phyloP scores from a whole-genome alignment of 2,329 filamentous ascomycete species.

The Cladobotryum mycophilum region DNA sequence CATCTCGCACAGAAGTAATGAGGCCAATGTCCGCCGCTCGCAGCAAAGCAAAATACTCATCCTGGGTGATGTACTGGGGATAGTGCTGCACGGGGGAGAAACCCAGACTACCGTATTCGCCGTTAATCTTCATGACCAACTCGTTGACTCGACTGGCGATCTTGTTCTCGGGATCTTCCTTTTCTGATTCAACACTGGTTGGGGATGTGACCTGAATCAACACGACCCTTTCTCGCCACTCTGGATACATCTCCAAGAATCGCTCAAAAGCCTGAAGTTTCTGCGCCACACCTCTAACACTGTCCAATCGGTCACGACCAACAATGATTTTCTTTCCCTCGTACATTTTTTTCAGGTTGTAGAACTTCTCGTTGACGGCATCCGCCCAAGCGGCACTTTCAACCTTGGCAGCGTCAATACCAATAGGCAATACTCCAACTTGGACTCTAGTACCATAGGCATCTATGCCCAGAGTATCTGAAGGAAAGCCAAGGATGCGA shows the following conservation, averaged over 20 bases:
- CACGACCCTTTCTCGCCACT: conserved; percentile 89
- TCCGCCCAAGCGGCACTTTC: conserved; percentile 68
- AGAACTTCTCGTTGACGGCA: conserved; percentile 63
- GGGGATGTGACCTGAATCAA: conserved; percentile 93
- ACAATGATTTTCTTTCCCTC: conserved; percentile 92
- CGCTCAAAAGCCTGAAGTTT: conserved; percentile 92
- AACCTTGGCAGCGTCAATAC: conserved; percentile 80
- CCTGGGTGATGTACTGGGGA: conserved; percentile 81
- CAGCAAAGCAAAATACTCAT: conserved; percentile 93
- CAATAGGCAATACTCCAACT: conserved; percentile 90
- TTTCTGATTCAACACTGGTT: conserved; percentile 70
- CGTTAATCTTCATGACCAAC: conserved; percentile 86
- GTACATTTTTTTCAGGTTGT: conserved; percentile 69
- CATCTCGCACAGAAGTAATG: conserved; percentile 92
- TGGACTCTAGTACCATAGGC: conserved; percentile 84
- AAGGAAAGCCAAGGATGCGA: conserved; percentile 82
- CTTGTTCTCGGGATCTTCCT: conserved; percentile 70
- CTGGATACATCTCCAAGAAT: conserved; percentile 83
- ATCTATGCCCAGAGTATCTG: conserved; percentile 77
- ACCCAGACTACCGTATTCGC: conserved; percentile 77
- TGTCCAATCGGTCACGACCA: conserved; percentile 87
- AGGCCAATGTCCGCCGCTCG: conserved; percentile 84
- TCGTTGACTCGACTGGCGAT: conserved; percentile 86
- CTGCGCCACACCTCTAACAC: conserved; percentile 87
- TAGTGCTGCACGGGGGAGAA: conserved; percentile 93